Conservation (phyloP, 306 rosid genomes). For the Vigna trinervia region DNA sequence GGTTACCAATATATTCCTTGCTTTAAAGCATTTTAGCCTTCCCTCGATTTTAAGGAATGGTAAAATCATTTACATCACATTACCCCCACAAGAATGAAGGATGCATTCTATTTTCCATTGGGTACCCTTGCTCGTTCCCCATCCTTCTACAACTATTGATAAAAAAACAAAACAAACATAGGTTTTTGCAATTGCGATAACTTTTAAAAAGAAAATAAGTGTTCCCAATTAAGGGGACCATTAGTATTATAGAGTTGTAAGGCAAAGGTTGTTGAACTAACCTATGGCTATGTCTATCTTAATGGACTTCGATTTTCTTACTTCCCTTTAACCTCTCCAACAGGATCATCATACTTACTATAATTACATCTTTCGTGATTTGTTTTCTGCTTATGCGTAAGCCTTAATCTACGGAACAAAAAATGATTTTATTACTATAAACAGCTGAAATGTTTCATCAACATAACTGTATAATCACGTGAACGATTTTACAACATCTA, state of each 20-base stretch:
- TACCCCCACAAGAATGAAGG: no score
- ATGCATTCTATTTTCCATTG: no score
- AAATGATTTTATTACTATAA: not conserved
- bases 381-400: slow-evolving; percentile 8
- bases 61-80: no score
- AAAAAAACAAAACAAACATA: not conserved
- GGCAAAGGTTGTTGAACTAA: slow-evolving; percentile 34
- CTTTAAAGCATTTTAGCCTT: no score
- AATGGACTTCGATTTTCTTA: not conserved
- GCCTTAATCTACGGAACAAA: slow-evolving; percentile 35
- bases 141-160: not conserved
- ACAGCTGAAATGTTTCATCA: slow-evolving; percentile 10
- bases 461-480: slow-evolving; percentile 28
- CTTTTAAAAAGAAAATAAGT: not conserved
- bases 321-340: not conserved
- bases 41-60: no score
- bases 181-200: not conserved
- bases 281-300: not conserved
- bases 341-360: not conserved
- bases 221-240: slow-evolving; percentile 2
- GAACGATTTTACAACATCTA: slow-evolving; percentile 22
- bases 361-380: not conserved
- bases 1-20: no score
- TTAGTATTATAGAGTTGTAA: slow-evolving; percentile 5
- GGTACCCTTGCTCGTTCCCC: not conserved